These are phyloP conservation scores for Penicillium egyptiacum DNA, from an alignment of 495 filamentous ascomycete genomes.

Conservation along the genomic window DNA sequence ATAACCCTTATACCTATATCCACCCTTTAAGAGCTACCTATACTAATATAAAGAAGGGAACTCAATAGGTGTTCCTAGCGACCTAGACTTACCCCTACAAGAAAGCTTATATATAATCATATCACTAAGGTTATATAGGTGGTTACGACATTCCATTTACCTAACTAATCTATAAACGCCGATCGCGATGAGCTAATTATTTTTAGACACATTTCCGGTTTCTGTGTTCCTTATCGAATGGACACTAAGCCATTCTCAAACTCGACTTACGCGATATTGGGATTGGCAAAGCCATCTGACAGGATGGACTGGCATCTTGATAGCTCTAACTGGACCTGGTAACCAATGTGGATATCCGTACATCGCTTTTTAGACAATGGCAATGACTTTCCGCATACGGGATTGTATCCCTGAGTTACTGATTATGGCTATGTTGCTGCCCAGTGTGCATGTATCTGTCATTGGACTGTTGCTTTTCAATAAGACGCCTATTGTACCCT, in stretches of 20 bases:
- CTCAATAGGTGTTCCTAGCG: conserved; percentile 5
- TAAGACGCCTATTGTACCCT: no score
- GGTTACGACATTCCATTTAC: not conserved
- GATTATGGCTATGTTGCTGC: no score
- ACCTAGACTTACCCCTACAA: not conserved
- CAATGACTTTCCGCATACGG: not conserved
- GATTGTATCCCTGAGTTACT: not conserved
- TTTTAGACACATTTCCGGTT: conserved; percentile 4
- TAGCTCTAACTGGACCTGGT: conserved; percentile 6
- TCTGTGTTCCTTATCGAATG: not conserved
- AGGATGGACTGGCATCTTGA: conserved; percentile 4
- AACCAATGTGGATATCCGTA: not conserved
- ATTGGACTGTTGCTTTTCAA: no score
- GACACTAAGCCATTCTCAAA: conserved; percentile 5
- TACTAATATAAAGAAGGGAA: conserved; percentile 6
- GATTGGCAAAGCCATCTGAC: conserved; percentile 9
- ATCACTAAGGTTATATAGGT: conserved; percentile 1
- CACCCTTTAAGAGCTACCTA: conserved; percentile 1
- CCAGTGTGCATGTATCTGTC: no score
- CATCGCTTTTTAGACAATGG: not conserved
- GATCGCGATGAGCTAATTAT: conserved; percentile 2
- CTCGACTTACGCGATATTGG: conserved; percentile 1
- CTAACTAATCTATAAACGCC: conserved; percentile 4
- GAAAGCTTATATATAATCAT: conserved; percentile 5
- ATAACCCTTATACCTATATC: conserved; percentile 4